A percentile compares a stretch with the other conserved stretches of the same genome.
These are phyloP conservation scores for Arabis hirsuta DNA, from an alignment of 345 rosid species.

Conservation along the genomic window DNA sequence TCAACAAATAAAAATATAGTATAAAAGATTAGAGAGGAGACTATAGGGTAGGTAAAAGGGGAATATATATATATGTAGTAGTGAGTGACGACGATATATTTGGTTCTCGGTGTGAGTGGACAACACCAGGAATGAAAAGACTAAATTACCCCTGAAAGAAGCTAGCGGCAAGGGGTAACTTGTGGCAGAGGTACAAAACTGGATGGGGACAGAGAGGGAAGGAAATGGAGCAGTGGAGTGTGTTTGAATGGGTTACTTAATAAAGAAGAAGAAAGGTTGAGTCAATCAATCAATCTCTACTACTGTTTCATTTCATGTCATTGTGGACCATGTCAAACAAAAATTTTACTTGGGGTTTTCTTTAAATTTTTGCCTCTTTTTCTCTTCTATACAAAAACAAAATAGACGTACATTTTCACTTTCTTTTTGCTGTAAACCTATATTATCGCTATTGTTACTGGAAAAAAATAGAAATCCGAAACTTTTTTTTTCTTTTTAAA, in stretches of 20 bases:
- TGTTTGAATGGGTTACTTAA: conserved; percentile 45
- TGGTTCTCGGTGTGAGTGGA: conserved; percentile 52
- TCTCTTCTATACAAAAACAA: conserved; percentile 14
- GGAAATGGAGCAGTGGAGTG: conserved; percentile 37
- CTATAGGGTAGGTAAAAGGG: conserved; percentile 29
- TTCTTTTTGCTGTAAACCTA: no score
- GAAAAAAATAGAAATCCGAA: background rate
- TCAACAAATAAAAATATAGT: background rate
- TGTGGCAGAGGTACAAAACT: conserved; percentile 44
- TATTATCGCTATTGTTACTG: background rate
- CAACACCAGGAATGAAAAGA: conserved; percentile 52
- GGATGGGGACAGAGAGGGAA: conserved; percentile 43
- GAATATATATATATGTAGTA: conserved; percentile 17
- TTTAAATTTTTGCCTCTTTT: background rate
- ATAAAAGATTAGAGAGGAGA: conserved; percentile 17
- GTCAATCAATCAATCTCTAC: conserved; percentile 44
- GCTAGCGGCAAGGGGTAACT: conserved; percentile 37
- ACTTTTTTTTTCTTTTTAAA: no score
- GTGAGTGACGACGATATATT: conserved; percentile 33
- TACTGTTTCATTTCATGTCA: conserved; percentile 41
- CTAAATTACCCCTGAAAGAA: conserved; percentile 43
- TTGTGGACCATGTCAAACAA: conserved; percentile 32
- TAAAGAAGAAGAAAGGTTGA: conserved; percentile 41
- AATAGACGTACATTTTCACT: background rate
- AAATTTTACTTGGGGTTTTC: conserved; percentile 12